Conservation (phyloP, 371 early-diverging fungal species). For the Mucor lusitanicus region DNA sequence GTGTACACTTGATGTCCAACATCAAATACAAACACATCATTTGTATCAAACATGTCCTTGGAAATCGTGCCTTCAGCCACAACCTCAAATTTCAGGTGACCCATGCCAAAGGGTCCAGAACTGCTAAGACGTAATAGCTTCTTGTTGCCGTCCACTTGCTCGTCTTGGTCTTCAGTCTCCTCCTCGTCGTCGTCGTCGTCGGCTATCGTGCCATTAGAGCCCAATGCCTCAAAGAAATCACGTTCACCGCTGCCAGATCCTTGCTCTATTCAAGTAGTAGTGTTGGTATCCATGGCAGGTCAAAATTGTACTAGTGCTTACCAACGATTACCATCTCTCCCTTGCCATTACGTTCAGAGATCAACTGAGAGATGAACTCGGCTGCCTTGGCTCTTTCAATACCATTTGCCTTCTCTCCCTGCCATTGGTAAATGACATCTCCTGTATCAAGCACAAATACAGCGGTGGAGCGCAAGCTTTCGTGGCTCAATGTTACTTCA, state of each 20-base stretch:
- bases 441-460: conserved; percentile 82
- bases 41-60: conserved; percentile 51
- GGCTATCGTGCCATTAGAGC: conserved; percentile 62
- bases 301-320: conserved; percentile 26
- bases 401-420: conserved; percentile 67
- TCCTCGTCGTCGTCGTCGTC: conserved; percentile 38
- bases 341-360: conserved; percentile 62
- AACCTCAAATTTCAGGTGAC: conserved; percentile 41
- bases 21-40: conserved; percentile 69
- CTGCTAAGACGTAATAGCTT: conserved; percentile 46
- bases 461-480: conserved; percentile 72
- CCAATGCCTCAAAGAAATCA: conserved; percentile 69
- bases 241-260: conserved; percentile 56
- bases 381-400: conserved; percentile 77
- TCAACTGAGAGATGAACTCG: conserved; percentile 63
- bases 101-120: conserved; percentile 36
- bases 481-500: conserved; percentile 59
- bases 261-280: conserved; percentile 50
- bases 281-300: not conserved
- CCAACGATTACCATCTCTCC: conserved; percentile 70
- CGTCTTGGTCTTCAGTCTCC: conserved; percentile 37
- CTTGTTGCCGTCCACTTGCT: conserved; percentile 35
- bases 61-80: conserved; percentile 53
- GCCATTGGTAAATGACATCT: conserved; percentile 73
- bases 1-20: conserved; percentile 59